phyloP scores from a whole-genome alignment of 345 rosid species.

The Gynandropsis gynandra region DNA sequence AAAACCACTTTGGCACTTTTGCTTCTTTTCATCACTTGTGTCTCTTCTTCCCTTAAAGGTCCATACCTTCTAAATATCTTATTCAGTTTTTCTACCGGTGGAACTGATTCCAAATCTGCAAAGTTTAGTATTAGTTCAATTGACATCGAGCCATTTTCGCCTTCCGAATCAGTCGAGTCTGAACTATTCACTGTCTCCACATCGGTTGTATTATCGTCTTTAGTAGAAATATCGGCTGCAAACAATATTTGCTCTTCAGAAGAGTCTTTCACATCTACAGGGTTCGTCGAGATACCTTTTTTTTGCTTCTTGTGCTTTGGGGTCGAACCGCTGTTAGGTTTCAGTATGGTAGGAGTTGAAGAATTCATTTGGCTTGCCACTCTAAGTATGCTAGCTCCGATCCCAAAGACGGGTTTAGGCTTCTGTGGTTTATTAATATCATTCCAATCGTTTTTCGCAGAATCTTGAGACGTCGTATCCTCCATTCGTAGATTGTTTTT shows the following conservation, averaged over 20 bases:
- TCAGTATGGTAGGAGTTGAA: conserved; percentile 23
- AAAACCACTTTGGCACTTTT: conserved; percentile 53
- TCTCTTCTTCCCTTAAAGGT: conserved; percentile 35
- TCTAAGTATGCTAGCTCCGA: conserved; percentile 40
- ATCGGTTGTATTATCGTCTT: conserved; percentile 19
- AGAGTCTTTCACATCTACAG: conserved; percentile 29
- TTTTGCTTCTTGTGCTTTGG: conserved; percentile 23
- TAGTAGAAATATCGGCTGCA: conserved; percentile 16
- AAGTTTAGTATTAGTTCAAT: conserved; percentile 50
- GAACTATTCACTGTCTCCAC: conserved; percentile 13
- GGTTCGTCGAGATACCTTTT: conserved; percentile 20
- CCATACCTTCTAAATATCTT: conserved; percentile 50
- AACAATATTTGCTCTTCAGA: conserved; percentile 25
- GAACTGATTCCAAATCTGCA: conserved; percentile 37
- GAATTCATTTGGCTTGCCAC: conserved; percentile 41
- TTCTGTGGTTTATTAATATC: conserved; percentile 24
- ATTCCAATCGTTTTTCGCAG: conserved; percentile 23
- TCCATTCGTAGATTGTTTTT: conserved; percentile 8
- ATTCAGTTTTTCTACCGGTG: conserved; percentile 39
- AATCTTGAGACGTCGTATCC: conserved; percentile 25
- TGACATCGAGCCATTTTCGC: conserved; percentile 20
- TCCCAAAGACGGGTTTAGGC: conserved; percentile 30
- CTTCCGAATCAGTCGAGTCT: conserved; percentile 24
- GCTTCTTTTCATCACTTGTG: conserved; percentile 41
- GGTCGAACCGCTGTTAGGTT: conserved; percentile 18